Evolutionary conservation across 2,329 filamentous ascomycete genomes (phyloP), one percentile per base, ranked within the genome.

Genomic region (Sporothrix pseudoabietina): DNA sequence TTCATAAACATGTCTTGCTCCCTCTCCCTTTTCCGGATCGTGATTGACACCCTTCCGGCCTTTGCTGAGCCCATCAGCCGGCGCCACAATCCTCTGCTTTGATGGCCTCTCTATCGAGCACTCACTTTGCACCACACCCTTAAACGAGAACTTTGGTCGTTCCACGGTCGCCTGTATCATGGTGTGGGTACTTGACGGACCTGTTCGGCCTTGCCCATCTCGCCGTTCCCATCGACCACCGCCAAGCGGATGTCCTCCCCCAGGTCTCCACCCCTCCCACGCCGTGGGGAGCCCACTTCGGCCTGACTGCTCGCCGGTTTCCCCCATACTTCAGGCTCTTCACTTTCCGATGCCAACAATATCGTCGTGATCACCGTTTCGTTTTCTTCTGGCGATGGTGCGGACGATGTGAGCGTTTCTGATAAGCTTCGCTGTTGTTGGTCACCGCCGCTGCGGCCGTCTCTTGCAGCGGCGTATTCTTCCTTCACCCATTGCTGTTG

Each of bases 141-240:
- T 47, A 22, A 39, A 69, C 19, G 66, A 69, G 44, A 69, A 69
- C 32, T 22, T 55, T 3, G 44, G 47, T 47, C 66, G 22, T 26
- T 22, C 47, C 7, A 4, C 44, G 35, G 7, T 30, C 3, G 44
- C 22, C 22, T 4, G 41, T 5, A 22, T 41, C 22, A 26, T 44
- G 16, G 10, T 14, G 5, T 30, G 41, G 47, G 22, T 3, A 49
- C 3, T 49, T 10, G 6, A 30, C 6, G 47, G 0, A 1, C 16
- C 47, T 30, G 19, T 6, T 9, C 30, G 44, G 2, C 30, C 30
- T 1, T 12, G 65, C 1, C 26, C 65, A 32, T 49, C 41, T 35
- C 44, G 26, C 26, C 14, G 65, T 26, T 69, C 65, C 65, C 65
- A 69, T 32, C 39, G 44, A 14, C 65, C 35, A 44, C 65, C 32